Evolutionary conservation across 2,329 filamentous ascomycete species (phyloP).

Genomic region (Juglanconis oblonga): DNA sequence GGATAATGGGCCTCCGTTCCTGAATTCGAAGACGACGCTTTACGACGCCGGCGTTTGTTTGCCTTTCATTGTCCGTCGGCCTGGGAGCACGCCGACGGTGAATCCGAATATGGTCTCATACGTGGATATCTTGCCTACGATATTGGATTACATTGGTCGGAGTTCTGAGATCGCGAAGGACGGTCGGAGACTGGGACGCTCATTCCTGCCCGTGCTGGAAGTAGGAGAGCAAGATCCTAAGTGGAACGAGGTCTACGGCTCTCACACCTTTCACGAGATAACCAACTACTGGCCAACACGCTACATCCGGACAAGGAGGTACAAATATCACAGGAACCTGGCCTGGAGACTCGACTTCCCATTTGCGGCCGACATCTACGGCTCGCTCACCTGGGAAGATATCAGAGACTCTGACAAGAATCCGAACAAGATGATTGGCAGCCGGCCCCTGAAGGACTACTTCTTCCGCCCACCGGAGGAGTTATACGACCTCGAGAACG

Average conservation of each 20-base stretch:
- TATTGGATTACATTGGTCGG: slow-evolving; percentile 36
- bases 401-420: slow-evolving; percentile 34
- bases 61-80: slow-evolving; percentile 38
- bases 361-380: slow-evolving; percentile 45
- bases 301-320: slow-evolving; percentile 38
- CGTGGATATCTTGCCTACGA: slow-evolving; percentile 43
- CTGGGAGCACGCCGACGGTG: slow-evolving; percentile 27
- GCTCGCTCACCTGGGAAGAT: slow-evolving; percentile 40
- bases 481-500: slow-evolving; percentile 42
- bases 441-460: slow-evolving; percentile 38
- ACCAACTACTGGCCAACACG: slow-evolving; percentile 50
- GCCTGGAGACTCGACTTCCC: slow-evolving; percentile 48
- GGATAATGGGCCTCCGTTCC: slow-evolving; percentile 47
- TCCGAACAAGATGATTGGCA: slow-evolving; percentile 33
- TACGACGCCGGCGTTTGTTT: slow-evolving; percentile 45
- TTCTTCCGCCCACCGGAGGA: slow-evolving; percentile 43
- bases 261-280: slow-evolving; percentile 50
- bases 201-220: slow-evolving; percentile 36
- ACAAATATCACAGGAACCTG: slow-evolving; percentile 50
- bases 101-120: slow-evolving; percentile 45
- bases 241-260: slow-evolving; percentile 43
- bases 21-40: slow-evolving; percentile 50
- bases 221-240: slow-evolving; percentile 17
- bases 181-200: slow-evolving; percentile 28
- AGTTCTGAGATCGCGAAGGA: slow-evolving; percentile 3